Conservation (phyloP, 2,329 filamentous ascomycete species). For the Talaromyces sp. region DNA sequence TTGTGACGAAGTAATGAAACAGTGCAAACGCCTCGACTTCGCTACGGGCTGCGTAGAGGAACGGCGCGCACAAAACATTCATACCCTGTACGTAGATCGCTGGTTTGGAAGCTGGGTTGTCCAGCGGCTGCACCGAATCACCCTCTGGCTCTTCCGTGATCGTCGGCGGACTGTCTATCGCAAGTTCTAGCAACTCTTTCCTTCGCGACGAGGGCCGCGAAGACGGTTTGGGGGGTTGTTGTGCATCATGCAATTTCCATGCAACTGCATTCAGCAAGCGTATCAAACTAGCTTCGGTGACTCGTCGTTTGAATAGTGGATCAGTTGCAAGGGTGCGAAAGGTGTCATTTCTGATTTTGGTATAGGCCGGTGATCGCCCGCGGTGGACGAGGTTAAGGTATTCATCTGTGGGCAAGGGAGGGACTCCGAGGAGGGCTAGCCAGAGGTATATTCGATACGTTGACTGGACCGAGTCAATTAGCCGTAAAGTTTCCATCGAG, state of each 20-base stretch:
- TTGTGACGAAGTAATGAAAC: conserved; percentile 81
- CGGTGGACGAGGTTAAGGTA: conserved; percentile 90
- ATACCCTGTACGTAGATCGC: conserved; percentile 97
- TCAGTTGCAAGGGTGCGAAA: conserved; percentile 96
- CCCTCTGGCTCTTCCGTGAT: conserved; percentile 47
- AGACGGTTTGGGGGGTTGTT: conserved; percentile 41
- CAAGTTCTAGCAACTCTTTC: conserved; percentile 43
- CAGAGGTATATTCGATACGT: conserved; percentile 91
- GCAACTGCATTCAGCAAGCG: conserved; percentile 91
- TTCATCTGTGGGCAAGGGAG: conserved; percentile 76
- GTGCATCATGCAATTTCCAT: conserved; percentile 84
- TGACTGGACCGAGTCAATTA: conserved; percentile 58
- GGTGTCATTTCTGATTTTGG: conserved; percentile 97
- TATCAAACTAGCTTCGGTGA: conserved; percentile 92
- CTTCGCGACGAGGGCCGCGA: conserved; percentile 42
- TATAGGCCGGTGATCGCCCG: conserved; percentile 88
- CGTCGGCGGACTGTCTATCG: conserved; percentile 37
- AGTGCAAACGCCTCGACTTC: conserved; percentile 92
- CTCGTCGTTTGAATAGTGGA: conserved; percentile 90
- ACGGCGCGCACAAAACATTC: conserved; percentile 95
- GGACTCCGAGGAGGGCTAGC: conserved; percentile 86
- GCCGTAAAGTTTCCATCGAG: not conserved
- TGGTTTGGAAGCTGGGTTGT: conserved; percentile 59
- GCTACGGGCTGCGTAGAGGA: conserved; percentile 88
- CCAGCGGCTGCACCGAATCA: conserved; percentile 42